Conservation (phyloP, 2,329 filamentous ascomycete genomes). For the Colletotrichum musae region DNA sequence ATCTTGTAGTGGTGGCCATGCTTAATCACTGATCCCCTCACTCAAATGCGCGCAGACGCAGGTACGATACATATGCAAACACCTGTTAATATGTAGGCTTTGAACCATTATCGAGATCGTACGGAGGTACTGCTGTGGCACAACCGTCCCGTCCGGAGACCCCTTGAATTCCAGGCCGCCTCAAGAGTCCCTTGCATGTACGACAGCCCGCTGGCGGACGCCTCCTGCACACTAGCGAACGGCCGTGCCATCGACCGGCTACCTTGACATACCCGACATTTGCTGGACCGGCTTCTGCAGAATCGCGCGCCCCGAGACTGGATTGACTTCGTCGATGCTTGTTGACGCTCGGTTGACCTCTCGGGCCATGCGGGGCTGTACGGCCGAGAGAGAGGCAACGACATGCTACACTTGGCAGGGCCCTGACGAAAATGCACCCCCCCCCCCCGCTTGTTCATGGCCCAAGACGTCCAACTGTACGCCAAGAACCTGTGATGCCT, state of each 20-base stretch:
- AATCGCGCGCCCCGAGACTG: not conserved
- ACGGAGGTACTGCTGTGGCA: not conserved
- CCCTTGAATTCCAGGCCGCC: slow-evolving; percentile 1
- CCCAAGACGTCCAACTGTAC: too few species aligned
- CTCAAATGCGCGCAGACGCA: too few species aligned
- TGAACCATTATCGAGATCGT: too few species aligned
- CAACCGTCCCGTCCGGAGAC: not conserved
- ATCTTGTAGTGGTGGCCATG: too few species aligned
- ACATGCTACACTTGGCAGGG: not conserved
- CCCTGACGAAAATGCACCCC: not conserved
- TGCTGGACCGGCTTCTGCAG: not conserved
- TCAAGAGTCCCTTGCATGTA: slow-evolving; percentile 27
- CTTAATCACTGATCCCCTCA: too few species aligned
- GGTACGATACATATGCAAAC: too few species aligned
- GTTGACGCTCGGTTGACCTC: not conserved
- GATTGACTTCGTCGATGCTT: not conserved
- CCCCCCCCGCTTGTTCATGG: too few species aligned
- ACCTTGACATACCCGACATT: not conserved
- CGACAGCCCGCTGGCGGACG: slow-evolving; percentile 4
- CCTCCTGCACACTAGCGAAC: not conserved
- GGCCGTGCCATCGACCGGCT: not conserved
- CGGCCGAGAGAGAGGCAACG: not conserved
- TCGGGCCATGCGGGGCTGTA: not conserved
- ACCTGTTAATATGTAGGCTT: too few species aligned
- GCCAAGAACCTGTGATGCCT: slow-evolving; percentile 1